phyloP scores from a whole-genome alignment of 2,329 filamentous ascomycete species.

The Xylaria sp. region DNA sequence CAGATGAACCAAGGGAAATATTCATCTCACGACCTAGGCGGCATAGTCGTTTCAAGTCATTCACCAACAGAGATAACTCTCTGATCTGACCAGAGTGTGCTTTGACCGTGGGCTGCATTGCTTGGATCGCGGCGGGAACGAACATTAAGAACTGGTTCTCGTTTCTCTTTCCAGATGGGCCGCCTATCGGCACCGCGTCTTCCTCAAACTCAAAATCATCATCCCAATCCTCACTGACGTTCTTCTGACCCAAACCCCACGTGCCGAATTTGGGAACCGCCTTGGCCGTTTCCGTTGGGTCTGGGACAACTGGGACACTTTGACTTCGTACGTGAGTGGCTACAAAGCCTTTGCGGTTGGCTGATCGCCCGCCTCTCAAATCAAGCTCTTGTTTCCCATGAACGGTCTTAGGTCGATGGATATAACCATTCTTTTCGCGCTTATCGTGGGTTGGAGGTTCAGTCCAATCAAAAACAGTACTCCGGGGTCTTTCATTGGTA shows the following conservation, averaged over 20 bases:
- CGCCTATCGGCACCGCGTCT: conserved; percentile 53
- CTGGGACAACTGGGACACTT: conserved; percentile 79
- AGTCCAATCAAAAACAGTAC: conserved; percentile 83
- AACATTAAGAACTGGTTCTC: conserved; percentile 65
- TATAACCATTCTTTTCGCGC: conserved; percentile 65
- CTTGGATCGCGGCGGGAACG: conserved; percentile 83
- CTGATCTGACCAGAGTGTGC: conserved; percentile 86
- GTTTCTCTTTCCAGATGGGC: conserved; percentile 51
- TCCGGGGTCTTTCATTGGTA: conserved; percentile 64
- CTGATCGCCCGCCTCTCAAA: conserved; percentile 74
- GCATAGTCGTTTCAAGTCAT: conserved; percentile 82
- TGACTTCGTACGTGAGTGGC: conserved; percentile 81
- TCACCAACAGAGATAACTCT: conserved; percentile 83
- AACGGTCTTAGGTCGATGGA: conserved; percentile 77
- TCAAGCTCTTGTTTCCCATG: conserved; percentile 81
- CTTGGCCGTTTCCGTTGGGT: conserved; percentile 66
- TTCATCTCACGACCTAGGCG: conserved; percentile 75
- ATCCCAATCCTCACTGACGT: conserved; percentile 87
- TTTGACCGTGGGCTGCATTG: conserved; percentile 83
- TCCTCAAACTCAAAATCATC: conserved; percentile 83
- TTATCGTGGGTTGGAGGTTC: conserved; percentile 73
- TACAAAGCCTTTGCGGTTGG: conserved; percentile 74
- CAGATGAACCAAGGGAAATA: conserved; percentile 69
- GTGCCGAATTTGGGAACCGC: conserved; percentile 80
- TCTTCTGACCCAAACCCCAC: conserved; percentile 83